Evolutionary conservation across 2,329 filamentous ascomycete genomes (phyloP).

Genomic region (Pestalotiopsis sp.): DNA sequence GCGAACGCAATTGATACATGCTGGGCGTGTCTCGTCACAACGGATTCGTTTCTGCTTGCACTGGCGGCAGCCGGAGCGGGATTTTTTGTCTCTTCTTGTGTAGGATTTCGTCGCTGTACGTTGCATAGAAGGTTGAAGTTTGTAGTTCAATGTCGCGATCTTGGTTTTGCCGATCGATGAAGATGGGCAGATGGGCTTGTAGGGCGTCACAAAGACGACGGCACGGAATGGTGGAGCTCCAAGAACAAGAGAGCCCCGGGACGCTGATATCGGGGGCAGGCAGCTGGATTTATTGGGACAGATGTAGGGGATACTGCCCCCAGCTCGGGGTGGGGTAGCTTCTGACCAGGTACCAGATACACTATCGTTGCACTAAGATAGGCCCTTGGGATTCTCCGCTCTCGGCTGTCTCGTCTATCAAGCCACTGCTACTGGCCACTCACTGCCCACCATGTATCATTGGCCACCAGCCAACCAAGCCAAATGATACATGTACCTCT

Average conservation of each 20-base stretch:
- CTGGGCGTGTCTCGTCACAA: constrained; percentile 9
- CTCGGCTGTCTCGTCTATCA: too few species aligned
- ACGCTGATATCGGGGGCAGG: background rate
- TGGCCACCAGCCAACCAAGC: too few species aligned
- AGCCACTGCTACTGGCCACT: too few species aligned
- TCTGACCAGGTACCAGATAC: background rate
- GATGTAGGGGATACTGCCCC: background rate
- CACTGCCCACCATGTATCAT: too few species aligned
- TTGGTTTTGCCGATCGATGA: background rate
- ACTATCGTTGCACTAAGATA: background rate
- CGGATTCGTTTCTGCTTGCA: constrained; percentile 8
- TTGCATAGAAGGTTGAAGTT: constrained; percentile 3
- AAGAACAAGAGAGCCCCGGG: constrained; percentile 1
- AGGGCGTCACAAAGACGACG: constrained; percentile 4
- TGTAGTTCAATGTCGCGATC: background rate
- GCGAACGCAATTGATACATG: constrained; percentile 9
- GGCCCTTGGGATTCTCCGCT: too few species aligned
- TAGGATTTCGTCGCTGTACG: constrained; percentile 2
- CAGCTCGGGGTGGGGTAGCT: too few species aligned
- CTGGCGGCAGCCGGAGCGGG: constrained; percentile 1
- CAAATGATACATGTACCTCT: too few species aligned
- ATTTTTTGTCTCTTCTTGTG: constrained; percentile 6
- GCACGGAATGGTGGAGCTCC: constrained; percentile 1
- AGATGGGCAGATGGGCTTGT: background rate
- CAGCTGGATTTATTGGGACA: background rate